phyloP scores from a whole-genome alignment of 2,329 filamentous ascomycete genomes.

The Penicillium vulpinum region DNA sequence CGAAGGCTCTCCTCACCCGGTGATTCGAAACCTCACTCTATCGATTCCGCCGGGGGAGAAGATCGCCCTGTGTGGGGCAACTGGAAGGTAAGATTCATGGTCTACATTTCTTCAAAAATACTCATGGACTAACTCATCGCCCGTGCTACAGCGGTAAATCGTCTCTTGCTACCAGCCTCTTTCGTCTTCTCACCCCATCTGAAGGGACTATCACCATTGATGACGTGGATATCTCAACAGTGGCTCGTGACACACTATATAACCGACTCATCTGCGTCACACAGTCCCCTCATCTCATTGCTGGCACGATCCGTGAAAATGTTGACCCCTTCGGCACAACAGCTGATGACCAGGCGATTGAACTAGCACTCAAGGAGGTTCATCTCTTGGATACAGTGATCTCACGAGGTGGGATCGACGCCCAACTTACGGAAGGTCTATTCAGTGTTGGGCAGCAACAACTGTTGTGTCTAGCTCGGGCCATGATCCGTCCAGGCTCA shows the following conservation, averaged over 20 bases:
- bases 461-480: constrained; percentile 14
- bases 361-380: not conserved
- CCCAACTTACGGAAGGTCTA: constrained; percentile 7
- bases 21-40: not conserved
- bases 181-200: not conserved
- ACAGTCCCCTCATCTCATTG: not conserved
- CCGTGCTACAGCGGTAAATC: not conserved
- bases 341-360: not conserved
- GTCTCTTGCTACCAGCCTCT: not conserved
- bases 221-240: not conserved
- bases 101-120: too few relatives aligned
- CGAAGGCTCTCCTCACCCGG: not conserved
- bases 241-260: not conserved
- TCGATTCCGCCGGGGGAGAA: not conserved
- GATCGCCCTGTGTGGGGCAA: not conserved
- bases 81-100: not conserved
- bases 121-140: too few relatives aligned
- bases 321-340: not conserved
- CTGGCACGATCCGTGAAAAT: not conserved
- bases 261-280: not conserved
- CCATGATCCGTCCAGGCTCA: constrained; percentile 1
- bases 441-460: constrained; percentile 8
- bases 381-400: not conserved
- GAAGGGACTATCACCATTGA: not conserved
- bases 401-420: not conserved